Evolutionary conservation across 805 yeast genomes (phyloP).

Genomic region (Myxozyma sirexii): DNA sequence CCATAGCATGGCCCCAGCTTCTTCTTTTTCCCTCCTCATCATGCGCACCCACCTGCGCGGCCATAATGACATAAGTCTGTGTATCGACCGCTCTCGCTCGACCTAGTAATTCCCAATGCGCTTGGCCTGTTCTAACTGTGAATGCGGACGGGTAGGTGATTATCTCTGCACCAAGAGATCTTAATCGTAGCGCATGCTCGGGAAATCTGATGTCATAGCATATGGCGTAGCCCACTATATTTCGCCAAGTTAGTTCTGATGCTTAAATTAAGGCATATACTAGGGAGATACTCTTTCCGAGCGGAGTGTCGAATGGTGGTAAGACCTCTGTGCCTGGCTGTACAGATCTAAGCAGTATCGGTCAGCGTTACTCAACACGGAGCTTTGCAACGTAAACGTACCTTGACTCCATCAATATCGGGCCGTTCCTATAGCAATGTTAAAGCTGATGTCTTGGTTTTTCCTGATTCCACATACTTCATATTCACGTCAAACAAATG

Average conservation of each 20-base stretch:
- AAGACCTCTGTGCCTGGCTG: conserved; percentile 69
- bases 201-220: conserved; percentile 91
- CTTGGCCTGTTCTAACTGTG: conserved; percentile 86
- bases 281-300: conserved; percentile 48
- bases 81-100: conserved; percentile 87
- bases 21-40: conserved; percentile 58
- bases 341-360: conserved; percentile 54
- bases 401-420: conserved; percentile 71
- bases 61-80: conserved; percentile 81
- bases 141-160: conserved; percentile 91
- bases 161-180: conserved; percentile 67
- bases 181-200: conserved; percentile 65
- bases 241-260: not conserved
- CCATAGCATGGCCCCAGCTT: conserved; percentile 83
- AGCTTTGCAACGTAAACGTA: too few relatives aligned
- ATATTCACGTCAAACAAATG: conserved; percentile 90
- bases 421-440: conserved; percentile 59
- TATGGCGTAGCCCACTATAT: conserved; percentile 62
- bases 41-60: conserved; percentile 87
- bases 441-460: not conserved
- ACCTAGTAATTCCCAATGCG: conserved; percentile 85
- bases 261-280: too few relatives aligned
- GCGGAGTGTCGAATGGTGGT: conserved; percentile 59
- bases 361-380: too few relatives aligned
- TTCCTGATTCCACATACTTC: conserved; percentile 32